Conservation (phyloP, 768 basidiomycete species). For the Crassisporium funariophilum region DNA sequence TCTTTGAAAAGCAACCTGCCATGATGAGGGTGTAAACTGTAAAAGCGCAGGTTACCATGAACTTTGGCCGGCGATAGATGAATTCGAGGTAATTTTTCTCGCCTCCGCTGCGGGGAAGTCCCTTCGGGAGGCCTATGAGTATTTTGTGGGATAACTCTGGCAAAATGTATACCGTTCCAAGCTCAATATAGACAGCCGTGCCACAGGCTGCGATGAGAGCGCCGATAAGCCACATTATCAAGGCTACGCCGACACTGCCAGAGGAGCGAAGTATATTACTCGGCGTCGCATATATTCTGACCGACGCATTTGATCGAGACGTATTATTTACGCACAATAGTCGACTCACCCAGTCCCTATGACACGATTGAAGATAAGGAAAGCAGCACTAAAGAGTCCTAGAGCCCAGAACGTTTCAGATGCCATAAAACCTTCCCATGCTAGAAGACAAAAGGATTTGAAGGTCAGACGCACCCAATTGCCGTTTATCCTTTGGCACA, state of each 20-base stretch:
- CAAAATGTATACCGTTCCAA: slow-evolving; percentile 58
- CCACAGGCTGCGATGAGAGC: slow-evolving; percentile 65
- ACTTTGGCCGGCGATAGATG: slow-evolving; percentile 64
- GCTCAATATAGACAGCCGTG: slow-evolving; percentile 73
- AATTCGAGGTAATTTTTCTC: slow-evolving; percentile 80
- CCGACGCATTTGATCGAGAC: background rate
- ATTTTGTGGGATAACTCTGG: background rate
- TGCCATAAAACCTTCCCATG: no score
- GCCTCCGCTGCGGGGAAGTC: slow-evolving; percentile 69
- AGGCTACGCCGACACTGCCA: slow-evolving; percentile 69
- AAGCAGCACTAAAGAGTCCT: slow-evolving; percentile 58
- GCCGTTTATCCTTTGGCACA: slow-evolving; percentile 49
- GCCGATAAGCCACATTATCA: slow-evolving; percentile 73
- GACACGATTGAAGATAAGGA: slow-evolving; percentile 75
- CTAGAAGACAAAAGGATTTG: background rate
- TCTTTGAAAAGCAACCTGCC: slow-evolving; percentile 35
- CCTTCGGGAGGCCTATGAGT: slow-evolving; percentile 36
- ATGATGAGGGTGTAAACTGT: slow-evolving; percentile 58
- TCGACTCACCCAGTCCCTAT: slow-evolving; percentile 67
- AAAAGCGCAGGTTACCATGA: slow-evolving; percentile 61
- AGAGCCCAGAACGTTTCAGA: background rate
- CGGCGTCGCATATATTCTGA: slow-evolving; percentile 71
- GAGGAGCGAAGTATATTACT: slow-evolving; percentile 66
- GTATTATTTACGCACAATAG: background rate
- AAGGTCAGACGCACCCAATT: slow-evolving; percentile 53